Evolutionary conservation across 1,284 basidiomycete genomes (phyloP).

Genomic region (Puccinia triticina): DNA sequence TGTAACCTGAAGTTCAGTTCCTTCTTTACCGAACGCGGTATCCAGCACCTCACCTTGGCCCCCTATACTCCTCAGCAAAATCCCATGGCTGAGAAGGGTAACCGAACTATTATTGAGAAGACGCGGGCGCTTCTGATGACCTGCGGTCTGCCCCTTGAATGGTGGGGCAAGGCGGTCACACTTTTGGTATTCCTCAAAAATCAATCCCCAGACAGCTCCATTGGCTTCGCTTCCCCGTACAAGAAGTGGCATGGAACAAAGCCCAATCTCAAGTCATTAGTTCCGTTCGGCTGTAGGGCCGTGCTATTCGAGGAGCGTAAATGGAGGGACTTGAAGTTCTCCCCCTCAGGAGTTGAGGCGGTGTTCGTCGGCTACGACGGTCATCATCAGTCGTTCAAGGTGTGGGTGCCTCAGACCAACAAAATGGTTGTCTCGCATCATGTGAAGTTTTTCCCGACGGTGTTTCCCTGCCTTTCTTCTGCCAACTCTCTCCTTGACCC

Average conservation of each 20-base stretch:
- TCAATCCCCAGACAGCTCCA: not conserved
- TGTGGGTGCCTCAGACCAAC: not conserved
- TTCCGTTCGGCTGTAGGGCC: not conserved
- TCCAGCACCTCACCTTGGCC: not conserved
- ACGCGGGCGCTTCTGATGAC: not conserved
- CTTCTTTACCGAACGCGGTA: not conserved
- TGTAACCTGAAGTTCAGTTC: not conserved
- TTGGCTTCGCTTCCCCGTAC: not conserved
- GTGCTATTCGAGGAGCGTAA: not conserved
- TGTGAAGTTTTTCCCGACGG: too few species aligned
- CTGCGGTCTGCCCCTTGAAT: too few species aligned
- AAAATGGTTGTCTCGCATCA: too few species aligned
- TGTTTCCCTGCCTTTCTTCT: too few species aligned
- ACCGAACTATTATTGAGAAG: slow-evolving; percentile 5
- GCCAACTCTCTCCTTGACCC: too few species aligned
- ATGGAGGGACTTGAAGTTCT: not conserved
- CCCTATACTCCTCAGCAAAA: slow-evolving; percentile 26
- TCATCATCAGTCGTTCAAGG: slow-evolving; percentile 1
- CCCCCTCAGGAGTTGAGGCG: not conserved
- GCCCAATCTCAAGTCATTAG: not conserved
- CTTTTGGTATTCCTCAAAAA: not conserved
- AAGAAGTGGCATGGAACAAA: not conserved
- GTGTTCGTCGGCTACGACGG: slow-evolving; percentile 7
- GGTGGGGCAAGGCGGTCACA: not conserved
- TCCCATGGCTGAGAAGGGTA: not conserved